phyloP scores from a whole-genome alignment of 2,329 filamentous ascomycete genomes.

The Pseudovirgaria hyperparasitica region DNA sequence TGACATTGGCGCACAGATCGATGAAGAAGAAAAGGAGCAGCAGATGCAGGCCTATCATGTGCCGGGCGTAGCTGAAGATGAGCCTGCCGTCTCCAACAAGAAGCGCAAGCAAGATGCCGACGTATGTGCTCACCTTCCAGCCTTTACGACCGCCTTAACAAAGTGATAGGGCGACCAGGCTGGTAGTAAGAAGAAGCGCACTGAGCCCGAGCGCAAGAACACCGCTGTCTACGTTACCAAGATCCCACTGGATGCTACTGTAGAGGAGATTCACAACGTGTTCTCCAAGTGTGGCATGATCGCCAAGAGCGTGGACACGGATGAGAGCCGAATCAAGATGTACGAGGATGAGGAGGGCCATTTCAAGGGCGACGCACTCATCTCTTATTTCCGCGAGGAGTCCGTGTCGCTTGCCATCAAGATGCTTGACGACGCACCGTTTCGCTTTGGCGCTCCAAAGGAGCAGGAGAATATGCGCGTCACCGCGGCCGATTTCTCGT shows the following conservation, averaged over 20 bases:
- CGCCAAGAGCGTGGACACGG: slow-evolving; percentile 84
- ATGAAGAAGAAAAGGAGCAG: slow-evolving; percentile 38
- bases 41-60: slow-evolving; percentile 16
- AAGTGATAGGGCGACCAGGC: slow-evolving; percentile 24
- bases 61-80: slow-evolving; percentile 8
- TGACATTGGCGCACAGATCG: slow-evolving; percentile 32
- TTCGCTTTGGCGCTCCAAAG: slow-evolving; percentile 55
- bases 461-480: slow-evolving; percentile 56
- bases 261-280: slow-evolving; percentile 67
- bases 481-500: slow-evolving; percentile 74
- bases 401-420: slow-evolving; percentile 79
- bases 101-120: slow-evolving; percentile 14
- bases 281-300: slow-evolving; percentile 90
- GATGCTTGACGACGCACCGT: slow-evolving; percentile 70
- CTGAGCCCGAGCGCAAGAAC: slow-evolving; percentile 45
- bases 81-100: slow-evolving; percentile 6
- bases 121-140: not conserved
- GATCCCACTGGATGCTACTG: slow-evolving; percentile 65
- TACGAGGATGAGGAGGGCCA: slow-evolving; percentile 70
- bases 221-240: slow-evolving; percentile 88
- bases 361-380: slow-evolving; percentile 86
- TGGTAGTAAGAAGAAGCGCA: slow-evolving; percentile 18
- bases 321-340: slow-evolving; percentile 80
- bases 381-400: slow-evolving; percentile 91
- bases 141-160: slow-evolving; percentile 14